Base-by-base conservation (phyloP, 305 asterid species). In the Fraxinus greggii region DNA sequence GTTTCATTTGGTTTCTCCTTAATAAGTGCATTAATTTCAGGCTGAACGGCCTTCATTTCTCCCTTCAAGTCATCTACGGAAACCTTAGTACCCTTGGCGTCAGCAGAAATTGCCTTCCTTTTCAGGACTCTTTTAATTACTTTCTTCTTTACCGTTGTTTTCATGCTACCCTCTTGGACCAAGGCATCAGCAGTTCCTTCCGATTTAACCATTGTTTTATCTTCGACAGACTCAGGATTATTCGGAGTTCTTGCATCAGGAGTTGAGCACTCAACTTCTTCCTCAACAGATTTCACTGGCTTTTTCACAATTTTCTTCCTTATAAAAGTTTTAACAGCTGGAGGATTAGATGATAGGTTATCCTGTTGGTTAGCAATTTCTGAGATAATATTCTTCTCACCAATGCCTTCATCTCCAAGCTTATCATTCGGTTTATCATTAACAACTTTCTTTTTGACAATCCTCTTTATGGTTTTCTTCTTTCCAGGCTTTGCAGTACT, bases 401-500 rank as follows among this genome's bases (percentile, higher is more conserved):
- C 90, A 63, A 75, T 84, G 67, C 82, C 91, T 73, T 82, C 90
- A 81, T 88, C 85, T 73, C 74, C 87, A 24, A 70, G 83, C 54
- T 82, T 90, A 82, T 81, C 89, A 61, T 32, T 91, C 85, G 33
- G 88, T 74, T 88, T 92, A 82, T 87, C 92, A 54, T 86, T 83
- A 32, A 89, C 84, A 80, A 89, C 92, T 81, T 89, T 94, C 87
- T 85, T 91, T 86, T 92, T 95, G 81, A 95, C 92, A 86, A 95
- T 86, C 86, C 91, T 93, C 91, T 88, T 95, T 70, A 95, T 81
- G 75, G 92, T 91, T 86, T 92, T 96, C 92, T 92, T 96, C 86
- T 94, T 96, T 79, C 86, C 96, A 73, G 92, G 65, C 89, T 90
- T 92, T 74, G 87, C 85, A 79, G 83, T 85, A 84, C 80, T 88